Evolutionary conservation across 139 green algal genomes (phyloP).

Genomic region (Zygnema cylindricum): DNA sequence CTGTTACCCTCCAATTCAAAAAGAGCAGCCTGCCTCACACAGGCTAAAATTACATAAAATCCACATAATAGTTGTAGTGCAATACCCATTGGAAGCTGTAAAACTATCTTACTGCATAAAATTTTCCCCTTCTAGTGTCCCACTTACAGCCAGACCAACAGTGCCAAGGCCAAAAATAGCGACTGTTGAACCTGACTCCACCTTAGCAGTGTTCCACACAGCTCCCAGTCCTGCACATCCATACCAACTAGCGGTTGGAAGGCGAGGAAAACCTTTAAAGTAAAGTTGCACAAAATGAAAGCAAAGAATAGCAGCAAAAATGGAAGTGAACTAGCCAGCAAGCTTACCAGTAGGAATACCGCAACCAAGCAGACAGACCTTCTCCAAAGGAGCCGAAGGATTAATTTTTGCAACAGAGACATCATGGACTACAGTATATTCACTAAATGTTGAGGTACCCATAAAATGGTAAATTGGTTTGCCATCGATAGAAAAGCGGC

Average conservation of each 20-base stretch:
- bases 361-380: conserved; percentile 81
- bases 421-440: conserved; percentile 98
- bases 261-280: conserved; percentile 18
- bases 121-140: too few relatives aligned
- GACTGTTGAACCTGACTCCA: conserved; percentile 82
- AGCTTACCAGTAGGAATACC: conserved; percentile 60
- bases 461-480: conserved; percentile 98
- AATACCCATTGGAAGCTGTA: too few relatives aligned
- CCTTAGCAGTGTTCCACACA: conserved; percentile 95
- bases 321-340: not conserved
- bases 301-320: not conserved
- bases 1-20: too few relatives aligned
- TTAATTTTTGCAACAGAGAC: conserved; percentile 68
- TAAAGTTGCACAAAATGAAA: conserved; percentile 67
- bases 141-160: conserved; percentile 61
- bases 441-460: conserved; percentile 94
- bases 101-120: too few relatives aligned
- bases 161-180: conserved; percentile 74
- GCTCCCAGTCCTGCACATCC: conserved; percentile 85
- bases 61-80: too few relatives aligned
- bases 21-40: too few relatives aligned
- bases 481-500: conserved; percentile 86
- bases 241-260: not conserved
- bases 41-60: too few relatives aligned
- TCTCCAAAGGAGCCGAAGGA: conserved; percentile 56